Evolutionary conservation across 108 stramenopile genomes (phyloP).

Genomic region (Chaetoceros tenuissimus): DNA sequence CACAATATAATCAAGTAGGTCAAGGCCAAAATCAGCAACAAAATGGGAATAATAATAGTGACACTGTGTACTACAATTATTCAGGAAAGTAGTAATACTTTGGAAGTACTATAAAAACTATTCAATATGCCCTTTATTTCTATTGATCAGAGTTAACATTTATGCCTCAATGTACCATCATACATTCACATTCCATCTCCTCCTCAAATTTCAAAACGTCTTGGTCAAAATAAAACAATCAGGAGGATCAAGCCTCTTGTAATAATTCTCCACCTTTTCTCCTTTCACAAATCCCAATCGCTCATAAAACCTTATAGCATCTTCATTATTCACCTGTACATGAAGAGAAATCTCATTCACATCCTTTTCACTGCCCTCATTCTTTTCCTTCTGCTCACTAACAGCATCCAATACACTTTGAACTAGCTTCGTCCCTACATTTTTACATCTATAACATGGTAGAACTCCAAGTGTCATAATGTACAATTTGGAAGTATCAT

Average conservation of each 20-base stretch:
- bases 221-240: conserved; percentile 90
- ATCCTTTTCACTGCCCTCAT: conserved; percentile 17
- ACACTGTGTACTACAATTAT: too few relatives aligned
- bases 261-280: conserved; percentile 91
- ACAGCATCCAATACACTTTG: conserved; percentile 61
- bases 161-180: not conserved
- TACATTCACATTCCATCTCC: conserved; percentile 1
- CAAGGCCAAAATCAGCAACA: not conserved
- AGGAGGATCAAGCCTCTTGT: conserved; percentile 94
- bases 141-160: not conserved
- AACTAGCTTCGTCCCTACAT: conserved; percentile 87
- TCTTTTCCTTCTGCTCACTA: conserved; percentile 9
- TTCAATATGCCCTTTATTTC: not conserved
- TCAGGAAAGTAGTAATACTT: too few relatives aligned
- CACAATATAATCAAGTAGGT: not conserved
- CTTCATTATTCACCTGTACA: conserved; percentile 90
- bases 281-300: conserved; percentile 85
- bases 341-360: conserved; percentile 88
- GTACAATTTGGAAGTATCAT: conserved; percentile 53
- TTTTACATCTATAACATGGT: conserved; percentile 83
- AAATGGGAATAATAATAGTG: not conserved
- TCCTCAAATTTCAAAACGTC: conserved; percentile 31
- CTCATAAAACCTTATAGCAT: conserved; percentile 90
- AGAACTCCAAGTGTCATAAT: conserved; percentile 97
- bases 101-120: not conserved